A percentile compares a stretch with the other conserved stretches of the same genome.
Conservation (phyloP, 768 basidiomycete species). For the Amanita molliuscula region DNA sequence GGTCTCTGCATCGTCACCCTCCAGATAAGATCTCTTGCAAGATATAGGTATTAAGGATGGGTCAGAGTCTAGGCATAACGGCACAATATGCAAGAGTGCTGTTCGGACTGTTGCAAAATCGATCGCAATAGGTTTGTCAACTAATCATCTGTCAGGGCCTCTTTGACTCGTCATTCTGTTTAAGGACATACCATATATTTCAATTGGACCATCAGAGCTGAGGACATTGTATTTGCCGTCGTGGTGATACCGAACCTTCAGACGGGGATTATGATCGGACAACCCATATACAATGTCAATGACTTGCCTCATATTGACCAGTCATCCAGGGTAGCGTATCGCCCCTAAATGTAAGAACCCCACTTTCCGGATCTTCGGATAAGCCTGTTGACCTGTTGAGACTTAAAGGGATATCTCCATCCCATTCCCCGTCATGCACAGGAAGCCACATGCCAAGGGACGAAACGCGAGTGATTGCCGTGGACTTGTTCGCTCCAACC, state of each 20-base stretch:
- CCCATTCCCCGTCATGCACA: slow-evolving; percentile 87
- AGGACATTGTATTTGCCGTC: slow-evolving; percentile 98
- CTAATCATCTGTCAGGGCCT: not conserved
- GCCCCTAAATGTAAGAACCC: slow-evolving; percentile 65
- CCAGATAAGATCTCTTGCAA: slow-evolving; percentile 30
- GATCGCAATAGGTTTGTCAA: slow-evolving; percentile 40
- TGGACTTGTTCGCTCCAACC: slow-evolving; percentile 84
- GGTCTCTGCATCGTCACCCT: slow-evolving; percentile 17
- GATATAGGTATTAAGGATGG: slow-evolving; percentile 69
- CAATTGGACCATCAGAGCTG: slow-evolving; percentile 73
- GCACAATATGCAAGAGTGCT: slow-evolving; percentile 67
- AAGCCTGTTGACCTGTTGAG: slow-evolving; percentile 25
- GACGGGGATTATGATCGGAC: not conserved
- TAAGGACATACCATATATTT: slow-evolving; percentile 67
- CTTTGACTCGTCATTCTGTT: not conserved
- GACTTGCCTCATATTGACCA: slow-evolving; percentile 75
- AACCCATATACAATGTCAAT: not conserved
- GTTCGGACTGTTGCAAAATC: slow-evolving; percentile 58
- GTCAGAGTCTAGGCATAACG: slow-evolving; percentile 81
- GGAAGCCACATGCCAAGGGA: slow-evolving; percentile 91
- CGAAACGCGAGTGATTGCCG: slow-evolving; percentile 71
- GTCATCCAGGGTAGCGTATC: slow-evolving; percentile 78
- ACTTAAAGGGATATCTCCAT: slow-evolving; percentile 68
- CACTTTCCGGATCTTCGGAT: slow-evolving; percentile 38
- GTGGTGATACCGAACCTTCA: slow-evolving; percentile 82